Conservation (phyloP, 306 rosid genomes). For the Urtica urens region DNA sequence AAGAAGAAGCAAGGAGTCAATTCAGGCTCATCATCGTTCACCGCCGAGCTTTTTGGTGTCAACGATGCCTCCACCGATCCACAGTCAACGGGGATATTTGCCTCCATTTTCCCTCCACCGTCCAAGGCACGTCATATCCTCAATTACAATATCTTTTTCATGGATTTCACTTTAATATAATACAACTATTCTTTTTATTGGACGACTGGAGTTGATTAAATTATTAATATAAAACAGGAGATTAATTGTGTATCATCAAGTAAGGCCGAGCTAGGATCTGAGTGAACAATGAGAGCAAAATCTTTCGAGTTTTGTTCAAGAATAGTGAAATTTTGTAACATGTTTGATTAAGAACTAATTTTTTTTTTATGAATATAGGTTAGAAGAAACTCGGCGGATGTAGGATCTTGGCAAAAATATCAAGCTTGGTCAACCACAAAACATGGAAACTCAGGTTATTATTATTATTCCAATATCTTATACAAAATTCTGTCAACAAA, state of each 20-base stretch:
- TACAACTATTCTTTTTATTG: too few relatives aligned
- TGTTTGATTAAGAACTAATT: too few relatives aligned
- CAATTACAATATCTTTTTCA: not conserved
- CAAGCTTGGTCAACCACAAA: constrained; percentile 23
- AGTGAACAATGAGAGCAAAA: too few relatives aligned
- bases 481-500: too few relatives aligned
- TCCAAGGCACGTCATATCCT: constrained; percentile 17
- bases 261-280: too few relatives aligned
- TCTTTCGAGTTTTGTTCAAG: too few relatives aligned
- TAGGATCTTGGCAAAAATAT: constrained; percentile 28
- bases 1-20: constrained; percentile 17
- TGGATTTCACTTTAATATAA: too few relatives aligned
- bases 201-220: too few relatives aligned
- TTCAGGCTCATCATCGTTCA: constrained; percentile 26
- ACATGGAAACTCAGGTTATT: constrained; percentile 27
- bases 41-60: constrained; percentile 41
- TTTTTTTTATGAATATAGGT: constrained; percentile 17
- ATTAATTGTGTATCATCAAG: too few relatives aligned
- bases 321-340: too few relatives aligned
- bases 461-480: too few relatives aligned
- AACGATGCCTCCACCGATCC: constrained; percentile 25
- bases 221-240: too few relatives aligned
- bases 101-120: constrained; percentile 36
- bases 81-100: constrained; percentile 30
- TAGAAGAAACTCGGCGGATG: constrained; percentile 19